Percentiles rank a stretch among this genome's conserved stretches.
phyloP scores from a whole-genome alignment of 106 monocot species.

The Dendrobium nobile region DNA sequence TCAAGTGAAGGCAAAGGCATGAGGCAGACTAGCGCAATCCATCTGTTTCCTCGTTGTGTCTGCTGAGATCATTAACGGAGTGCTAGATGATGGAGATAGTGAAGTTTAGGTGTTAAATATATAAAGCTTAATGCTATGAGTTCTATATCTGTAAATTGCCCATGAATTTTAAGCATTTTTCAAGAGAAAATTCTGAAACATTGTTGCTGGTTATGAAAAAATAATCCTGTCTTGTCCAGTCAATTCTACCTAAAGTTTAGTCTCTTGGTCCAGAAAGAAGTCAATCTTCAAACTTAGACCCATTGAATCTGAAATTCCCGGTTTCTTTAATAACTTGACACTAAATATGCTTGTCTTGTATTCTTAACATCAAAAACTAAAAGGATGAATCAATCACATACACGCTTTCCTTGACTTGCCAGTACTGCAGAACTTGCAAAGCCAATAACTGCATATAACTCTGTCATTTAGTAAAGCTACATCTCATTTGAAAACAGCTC shows the following conservation, averaged over 20 bases:
- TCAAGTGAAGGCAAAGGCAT: too few species aligned
- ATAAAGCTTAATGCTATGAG: too few species aligned
- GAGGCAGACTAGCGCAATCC: too few species aligned
- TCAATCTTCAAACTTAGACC: too few species aligned
- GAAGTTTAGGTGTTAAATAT: too few species aligned
- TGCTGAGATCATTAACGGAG: too few species aligned
- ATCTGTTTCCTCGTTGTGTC: too few species aligned
- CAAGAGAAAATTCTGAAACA: neutral
- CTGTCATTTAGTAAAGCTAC: too few species aligned
- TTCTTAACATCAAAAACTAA: neutral
- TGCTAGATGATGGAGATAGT: too few species aligned
- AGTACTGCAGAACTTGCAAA: neutral
- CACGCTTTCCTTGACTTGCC: neutral
- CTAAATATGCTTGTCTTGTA: neutral
- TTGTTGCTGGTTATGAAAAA: neutral
- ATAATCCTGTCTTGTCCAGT: neutral
- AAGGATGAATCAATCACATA: neutral
- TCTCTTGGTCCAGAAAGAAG: neutral
- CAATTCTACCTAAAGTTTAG: neutral
- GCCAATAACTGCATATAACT: neutral
- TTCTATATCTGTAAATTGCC: too few species aligned
- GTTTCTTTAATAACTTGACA: neutral
- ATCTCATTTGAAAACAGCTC: too few species aligned
- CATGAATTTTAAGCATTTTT: too few species aligned
- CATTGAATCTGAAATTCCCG: neutral